Base-by-base conservation (phyloP, 2,329 filamentous ascomycete species). In the Fusarium cicatricum region DNA sequence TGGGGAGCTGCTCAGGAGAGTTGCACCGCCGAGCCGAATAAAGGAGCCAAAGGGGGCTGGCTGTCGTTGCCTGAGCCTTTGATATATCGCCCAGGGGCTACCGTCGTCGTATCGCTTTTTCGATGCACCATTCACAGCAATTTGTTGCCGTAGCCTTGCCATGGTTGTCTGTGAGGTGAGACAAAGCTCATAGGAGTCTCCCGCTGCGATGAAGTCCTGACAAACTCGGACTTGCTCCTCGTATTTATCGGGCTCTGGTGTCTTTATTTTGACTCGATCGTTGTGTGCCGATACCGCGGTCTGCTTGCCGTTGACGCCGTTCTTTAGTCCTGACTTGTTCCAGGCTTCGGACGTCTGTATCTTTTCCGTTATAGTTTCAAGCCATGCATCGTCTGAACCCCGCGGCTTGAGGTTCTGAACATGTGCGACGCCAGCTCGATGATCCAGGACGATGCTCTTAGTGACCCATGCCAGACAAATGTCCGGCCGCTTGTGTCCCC, bases 21-120 rank as follows among this genome's bases (percentile, higher is more conserved):
- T 92, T 4, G 85, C 84, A 28, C 77, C 74, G 3, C 85, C 85
- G 14, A 97, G 82, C 11, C 85, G 86, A 52, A 96, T 78, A 71
- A 90, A 97, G 1, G 91, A 92, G 19, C 90, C 90, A 75, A 96
- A 96, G 0, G 92, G 90, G 0, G 92, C 91, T 0, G 92, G 90
- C 55, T 96, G 95, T 39, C 85, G 82, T 4, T 78, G 76, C 29
- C 90, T 85, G 2, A 96, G 82, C 2, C 83, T 80, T 38, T 84
- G 84, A 77, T 93, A 96, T 23, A 96, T 79, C 5, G 82, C 74
- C 90, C 91, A 96, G 0, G 86, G 81, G 43, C 74, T 70, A 10
- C 55, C 57, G 37, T 67, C 51, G 0, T 39, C 40, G 3, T 12
- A 42, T 5, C 54, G 39, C 5, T 34, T 29, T 2, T 39, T 29